Evolutionary conservation across 495 filamentous ascomycete species (phyloP), one percentile per base, ranked within the genome.

Genomic region (Coniosporium apollinis): DNA sequence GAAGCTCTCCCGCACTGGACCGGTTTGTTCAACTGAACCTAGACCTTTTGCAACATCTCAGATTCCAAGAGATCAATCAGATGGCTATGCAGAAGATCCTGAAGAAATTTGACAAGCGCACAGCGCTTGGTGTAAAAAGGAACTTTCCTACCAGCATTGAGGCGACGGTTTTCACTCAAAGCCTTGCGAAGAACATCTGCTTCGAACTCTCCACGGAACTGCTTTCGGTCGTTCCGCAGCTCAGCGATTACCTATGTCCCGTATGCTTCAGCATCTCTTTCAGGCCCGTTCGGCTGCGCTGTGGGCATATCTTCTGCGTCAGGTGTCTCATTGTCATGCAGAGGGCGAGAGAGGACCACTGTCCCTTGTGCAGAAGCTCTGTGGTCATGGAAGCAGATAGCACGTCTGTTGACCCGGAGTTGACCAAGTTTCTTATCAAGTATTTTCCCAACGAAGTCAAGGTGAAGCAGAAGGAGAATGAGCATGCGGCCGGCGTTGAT

Each of bases 51-150:
- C 66, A 66, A 24, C 70, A 74, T 32, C 60, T 84, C 37, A 67
- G 67, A 43, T 85, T 83, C 42, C 77, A 80, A 39, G 76, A 79
- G 44, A 68, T 83, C 25, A 84, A 85, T 43, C 62, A 65, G 33
- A 61, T 59, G 13, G 79, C 79, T 1, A 66, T 82, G 46, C 59
- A 51, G 14, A 85, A 85, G 53, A 85, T 85, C 19, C 58, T 85
- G 44, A 85, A 85, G 54, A 85, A 85, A 59, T 85, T 84, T 50
- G 77, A 82, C 53, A 85, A 85, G 52, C 68, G 72, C 30, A 85
- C 79, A 3, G 65, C 71, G 2, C 59, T 85, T 22, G 67, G 72
- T n/a, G 65, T 68, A 3, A 62, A 62, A 21, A 39, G 57, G 9
- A 62, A 43, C 1, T 71, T 79, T 36, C 64, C 72, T 2, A 51